Percentiles rank a stretch among this genome's conserved stretches.
These are phyloP conservation scores for Kwoniella heveanensis DNA, from an alignment of 768 basidiomycete species.

Conservation along the genomic window DNA sequence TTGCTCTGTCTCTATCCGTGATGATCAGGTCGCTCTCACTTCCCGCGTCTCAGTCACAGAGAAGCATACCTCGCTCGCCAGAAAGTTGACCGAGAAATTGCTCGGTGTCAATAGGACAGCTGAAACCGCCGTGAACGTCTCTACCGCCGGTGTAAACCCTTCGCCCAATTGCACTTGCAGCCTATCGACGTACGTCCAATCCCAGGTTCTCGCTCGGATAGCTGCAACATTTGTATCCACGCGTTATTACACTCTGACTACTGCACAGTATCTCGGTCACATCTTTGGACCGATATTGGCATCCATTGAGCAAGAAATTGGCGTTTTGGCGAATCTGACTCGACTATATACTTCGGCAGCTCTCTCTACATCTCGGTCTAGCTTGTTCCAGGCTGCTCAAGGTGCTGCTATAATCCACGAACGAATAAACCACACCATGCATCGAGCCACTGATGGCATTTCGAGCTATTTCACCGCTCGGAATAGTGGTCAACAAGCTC, in stretches of 20 bases:
- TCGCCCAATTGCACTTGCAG: conserved; percentile 12
- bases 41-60: not conserved
- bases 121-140: not conserved
- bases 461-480: conserved; percentile 2
- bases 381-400: not conserved
- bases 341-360: not conserved
- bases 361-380: not conserved
- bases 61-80: conserved; percentile 1
- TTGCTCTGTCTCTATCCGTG: conserved; percentile 15
- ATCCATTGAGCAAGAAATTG: not conserved
- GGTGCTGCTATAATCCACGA: not conserved
- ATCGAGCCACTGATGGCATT: not conserved
- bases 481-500: not conserved
- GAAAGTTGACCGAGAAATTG: conserved; percentile 8
- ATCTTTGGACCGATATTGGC: not conserved
- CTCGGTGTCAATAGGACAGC: conserved; percentile 12
- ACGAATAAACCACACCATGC: not conserved
- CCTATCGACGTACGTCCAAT: conserved; percentile 7
- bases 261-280: not conserved
- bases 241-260: not conserved
- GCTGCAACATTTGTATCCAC: not conserved
- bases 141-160: not conserved
- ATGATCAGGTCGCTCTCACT: conserved; percentile 22
- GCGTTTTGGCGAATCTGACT: not conserved
- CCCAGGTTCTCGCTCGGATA: not conserved